Percentiles rank a stretch among this genome's conserved stretches.
phyloP scores from a whole-genome alignment of 805 yeast species.

The Zygoascus flipseniorum region DNA sequence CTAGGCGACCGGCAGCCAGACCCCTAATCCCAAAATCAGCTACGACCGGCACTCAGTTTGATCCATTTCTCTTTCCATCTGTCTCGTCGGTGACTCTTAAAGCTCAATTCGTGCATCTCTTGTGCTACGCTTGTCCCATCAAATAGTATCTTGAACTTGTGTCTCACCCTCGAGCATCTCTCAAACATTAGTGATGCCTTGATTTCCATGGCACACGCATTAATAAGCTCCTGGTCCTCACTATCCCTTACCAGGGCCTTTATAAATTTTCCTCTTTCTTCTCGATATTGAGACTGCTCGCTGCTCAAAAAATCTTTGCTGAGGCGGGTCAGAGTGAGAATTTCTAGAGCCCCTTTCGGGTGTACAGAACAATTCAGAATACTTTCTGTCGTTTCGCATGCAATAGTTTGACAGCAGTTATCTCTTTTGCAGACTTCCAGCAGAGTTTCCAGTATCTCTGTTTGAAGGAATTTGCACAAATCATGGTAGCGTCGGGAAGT shows the following conservation, averaged over 20 bases:
- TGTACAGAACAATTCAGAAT: conserved; percentile 4
- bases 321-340: conserved; percentile 4
- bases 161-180: conserved; percentile 1
- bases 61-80: neutral
- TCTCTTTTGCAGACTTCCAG: conserved; percentile 2
- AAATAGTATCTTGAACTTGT: neutral
- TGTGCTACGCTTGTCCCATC: neutral
- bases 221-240: neutral
- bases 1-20: no score
- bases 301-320: conserved; percentile 3
- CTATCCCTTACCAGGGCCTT: neutral
- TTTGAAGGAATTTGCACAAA: neutral
- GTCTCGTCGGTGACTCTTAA: neutral
- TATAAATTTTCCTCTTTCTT: conserved; percentile 11
- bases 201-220: conserved; percentile 8
- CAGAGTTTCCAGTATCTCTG: conserved; percentile 2
- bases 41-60: neutral
- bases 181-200: conserved; percentile 2
- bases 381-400: conserved; percentile 10
- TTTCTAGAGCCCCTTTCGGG: neutral
- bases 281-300: conserved; percentile 5
- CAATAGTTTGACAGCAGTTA: conserved; percentile 6
- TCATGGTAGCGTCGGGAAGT: neutral
- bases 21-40: neutral
- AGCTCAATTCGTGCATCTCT: neutral